phyloP scores from a whole-genome alignment of 768 basidiomycete genomes.

The Phaeolepiota aurea region DNA sequence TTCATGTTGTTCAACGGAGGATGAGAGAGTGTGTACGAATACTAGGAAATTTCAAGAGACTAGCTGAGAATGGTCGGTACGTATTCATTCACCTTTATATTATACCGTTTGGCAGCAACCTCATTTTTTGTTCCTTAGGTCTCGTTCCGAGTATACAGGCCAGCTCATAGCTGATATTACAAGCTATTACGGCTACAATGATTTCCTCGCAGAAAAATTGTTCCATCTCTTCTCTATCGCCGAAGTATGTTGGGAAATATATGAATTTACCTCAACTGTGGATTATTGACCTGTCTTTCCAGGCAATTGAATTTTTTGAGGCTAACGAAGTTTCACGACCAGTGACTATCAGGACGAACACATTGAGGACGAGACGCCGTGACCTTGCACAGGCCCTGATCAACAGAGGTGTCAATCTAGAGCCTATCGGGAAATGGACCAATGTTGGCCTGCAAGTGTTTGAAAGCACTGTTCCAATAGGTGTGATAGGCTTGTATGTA shows the following conservation, averaged over 20 bases:
- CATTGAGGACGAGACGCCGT: constrained; percentile 84
- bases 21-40: constrained; percentile 73
- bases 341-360: constrained; percentile 97
- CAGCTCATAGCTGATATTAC: constrained; percentile 87
- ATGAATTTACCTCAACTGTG: constrained; percentile 1
- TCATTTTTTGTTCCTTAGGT: constrained; percentile 36
- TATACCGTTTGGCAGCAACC: not conserved
- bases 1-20: constrained; percentile 68
- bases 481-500: constrained; percentile 34
- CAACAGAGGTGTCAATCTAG: constrained; percentile 93
- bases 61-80: constrained; percentile 62
- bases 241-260: constrained; percentile 49
- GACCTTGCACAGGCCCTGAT: constrained; percentile 92
- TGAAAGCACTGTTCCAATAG: constrained; percentile 92
- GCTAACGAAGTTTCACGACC: constrained; percentile 94
- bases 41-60: constrained; percentile 62
- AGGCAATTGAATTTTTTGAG: constrained; percentile 99
- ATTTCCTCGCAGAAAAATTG: constrained; percentile 89
- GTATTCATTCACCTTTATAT: constrained; percentile 10
- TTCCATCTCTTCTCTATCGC: constrained; percentile 89
- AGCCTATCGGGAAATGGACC: constrained; percentile 98
- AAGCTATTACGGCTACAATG: constrained; percentile 97
- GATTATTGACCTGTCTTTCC: constrained; percentile 6
- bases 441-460: constrained; percentile 99
- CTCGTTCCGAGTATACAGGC: constrained; percentile 82